Base-by-base conservation (phyloP, 2,329 filamentous ascomycete species). In the Ophiocordyceps camponoti-rufipedis region DNA sequence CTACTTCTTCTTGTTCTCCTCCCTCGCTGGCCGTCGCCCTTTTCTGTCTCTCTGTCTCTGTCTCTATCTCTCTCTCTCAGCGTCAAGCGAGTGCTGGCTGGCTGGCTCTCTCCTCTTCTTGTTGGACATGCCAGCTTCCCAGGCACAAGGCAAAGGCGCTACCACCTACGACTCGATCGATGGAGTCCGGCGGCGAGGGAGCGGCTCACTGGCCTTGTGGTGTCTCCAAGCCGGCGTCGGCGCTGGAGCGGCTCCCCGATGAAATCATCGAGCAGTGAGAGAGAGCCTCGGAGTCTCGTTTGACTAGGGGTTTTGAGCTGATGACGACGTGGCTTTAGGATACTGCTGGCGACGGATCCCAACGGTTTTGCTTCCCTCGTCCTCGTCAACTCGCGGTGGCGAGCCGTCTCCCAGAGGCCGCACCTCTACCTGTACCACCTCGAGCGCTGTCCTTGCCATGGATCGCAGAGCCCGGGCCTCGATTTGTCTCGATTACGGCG, bases 201-300 rank as follows among this genome's bases (percentile, higher is more conserved):
- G 23, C 23, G 23, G 23, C 23, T 23, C 23, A 5, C 3, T 23
- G 23, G 23, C 23, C 23, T 23, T 23, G 3, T 23, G 5, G 23
- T 23, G 23, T 23, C 23, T 23, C 23, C 23, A 23, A 23, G 23
- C 23, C 23, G 23, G 38, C 38, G 16, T 40, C 18, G 11, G n/a
- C n/a, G 32, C 75, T 81, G 52, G 66, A 72, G 33, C 67, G 64
- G 42, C 65, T 83, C 11, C 79, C 79, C 6, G 74, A 80, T 58
- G 78, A 82, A 58, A 82, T 83, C 48, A 80, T 83, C 52, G 65
- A 80, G 55, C 75, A 81, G 79, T 82, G 62, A 60, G 73, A 62
- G 10, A 13, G 42, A 35, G 42, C n/a, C 39, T 16, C 12, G 23
- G 23, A 23, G 23, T 5, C 23, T 43, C 44, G 14, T 45, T 46